Conservation (phyloP, 345 rosid genomes). For the Angophora floribunda region DNA sequence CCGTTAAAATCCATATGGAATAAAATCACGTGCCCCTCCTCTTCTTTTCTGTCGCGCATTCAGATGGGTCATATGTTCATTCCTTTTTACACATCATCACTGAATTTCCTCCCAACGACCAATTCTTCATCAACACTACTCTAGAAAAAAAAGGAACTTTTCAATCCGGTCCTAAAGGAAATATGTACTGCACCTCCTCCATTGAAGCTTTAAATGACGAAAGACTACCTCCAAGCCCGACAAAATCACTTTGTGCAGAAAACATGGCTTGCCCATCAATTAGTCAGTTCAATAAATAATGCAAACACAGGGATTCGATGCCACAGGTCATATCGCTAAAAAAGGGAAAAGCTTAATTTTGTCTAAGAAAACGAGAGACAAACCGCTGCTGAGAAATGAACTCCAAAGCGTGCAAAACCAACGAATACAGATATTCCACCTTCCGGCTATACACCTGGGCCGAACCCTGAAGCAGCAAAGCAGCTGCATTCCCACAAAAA, state of each 20-base stretch:
- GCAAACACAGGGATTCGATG: background rate
- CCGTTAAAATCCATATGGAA: background rate
- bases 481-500: constrained; percentile 49
- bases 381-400: constrained; percentile 85
- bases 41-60: background rate
- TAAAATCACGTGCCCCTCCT: background rate
- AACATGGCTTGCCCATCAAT: background rate
- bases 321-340: background rate
- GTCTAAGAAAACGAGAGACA: background rate
- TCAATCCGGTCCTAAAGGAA: background rate
- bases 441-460: constrained; percentile 95
- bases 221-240: background rate
- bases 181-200: background rate
- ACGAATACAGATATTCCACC: constrained; percentile 85
- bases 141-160: background rate
- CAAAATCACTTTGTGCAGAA: background rate
- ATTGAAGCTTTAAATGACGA: background rate
- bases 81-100: background rate
- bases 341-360: background rate
- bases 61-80: background rate
- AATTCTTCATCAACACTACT: background rate
- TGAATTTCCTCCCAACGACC: background rate
- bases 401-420: constrained; percentile 91
- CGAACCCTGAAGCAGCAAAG: constrained; percentile 96
- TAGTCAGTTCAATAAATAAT: background rate